Base-by-base conservation (phyloP, 2,329 filamentous ascomycete genomes). In the Sporothrix sp. region DNA sequence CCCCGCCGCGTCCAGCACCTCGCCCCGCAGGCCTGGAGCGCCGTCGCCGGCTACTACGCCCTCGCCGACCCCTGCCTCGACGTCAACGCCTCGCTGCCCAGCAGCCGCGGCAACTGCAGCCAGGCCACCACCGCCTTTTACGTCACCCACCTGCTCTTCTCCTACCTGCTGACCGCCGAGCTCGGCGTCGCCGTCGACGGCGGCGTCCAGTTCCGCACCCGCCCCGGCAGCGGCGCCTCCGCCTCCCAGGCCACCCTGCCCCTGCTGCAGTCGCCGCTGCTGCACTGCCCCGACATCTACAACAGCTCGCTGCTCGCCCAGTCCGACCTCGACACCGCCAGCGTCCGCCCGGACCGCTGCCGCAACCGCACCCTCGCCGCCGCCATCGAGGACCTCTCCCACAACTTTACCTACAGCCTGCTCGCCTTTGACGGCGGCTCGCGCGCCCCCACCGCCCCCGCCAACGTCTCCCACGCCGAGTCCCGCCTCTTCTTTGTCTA, bases 351-450 rank as follows among this genome's bases (percentile, higher is more conserved):
- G 4, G 10, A 9, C 8, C 40, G 20, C 49, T 52, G 50, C 28
- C 49, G 40, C 36, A 50, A 52, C 50, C 42, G 37, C 30, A 52
- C 52, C 2, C 44, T 54, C 13, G 52, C 52, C 7, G 49, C 49
- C 9, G 52, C 52, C 49, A 52, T 54, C 32, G 52, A 54, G 32
- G 49, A 54, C 40, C 39, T 54, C 16, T 54, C 52, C 27, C 52
- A 50, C 39, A 54, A 54, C 38, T 54, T 52, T 18, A 54, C 52
- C 11, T 50, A 46, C 39, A 50, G 45, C n/a, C 37, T 38, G 14
- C 40, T 54, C 10, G 38, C 52, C 21, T 52, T 50, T 46, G 27
- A 21, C 45, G 46, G 46, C 27, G 49, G 42, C 33, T 21, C 51
- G 13, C n/a, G 7, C 36, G 1, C 25, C 27, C 16, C 44, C 18